Conservation (phyloP, 176 grass and related monocot species). For the Themeda triandra region DNA sequence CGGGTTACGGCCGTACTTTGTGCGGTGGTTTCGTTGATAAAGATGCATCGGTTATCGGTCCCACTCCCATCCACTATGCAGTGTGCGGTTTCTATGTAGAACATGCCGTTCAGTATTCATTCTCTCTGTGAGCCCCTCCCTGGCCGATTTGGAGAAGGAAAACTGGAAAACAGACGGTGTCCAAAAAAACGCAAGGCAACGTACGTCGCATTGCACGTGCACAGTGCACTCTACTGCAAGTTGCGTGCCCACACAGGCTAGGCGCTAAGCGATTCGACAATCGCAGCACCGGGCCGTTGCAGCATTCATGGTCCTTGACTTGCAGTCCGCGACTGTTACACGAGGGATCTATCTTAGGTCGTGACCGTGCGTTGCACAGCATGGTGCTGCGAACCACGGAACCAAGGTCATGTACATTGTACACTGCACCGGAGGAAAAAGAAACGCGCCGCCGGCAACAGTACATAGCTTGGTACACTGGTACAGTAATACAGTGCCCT, state of each 20-base stretch:
- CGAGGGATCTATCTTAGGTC: background rate
- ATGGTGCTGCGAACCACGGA: background rate
- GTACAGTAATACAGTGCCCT: too few species aligned
- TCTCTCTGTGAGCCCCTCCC: background rate
- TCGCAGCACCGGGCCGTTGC: background rate
- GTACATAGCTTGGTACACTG: too few species aligned
- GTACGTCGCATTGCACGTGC: background rate
- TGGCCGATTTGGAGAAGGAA: background rate
- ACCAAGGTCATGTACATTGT: background rate
- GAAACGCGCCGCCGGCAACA: background rate
- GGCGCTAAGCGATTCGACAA: background rate
- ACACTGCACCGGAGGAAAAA: background rate
- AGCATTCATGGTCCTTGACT: background rate
- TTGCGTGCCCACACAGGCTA: background rate
- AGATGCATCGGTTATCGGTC: background rate
- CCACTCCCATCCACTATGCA: background rate
- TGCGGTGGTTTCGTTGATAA: background rate
- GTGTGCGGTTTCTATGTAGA: background rate
- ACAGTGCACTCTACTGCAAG: background rate
- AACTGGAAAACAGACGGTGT: background rate
- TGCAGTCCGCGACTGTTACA: background rate
- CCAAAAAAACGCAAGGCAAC: background rate
- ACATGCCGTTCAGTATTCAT: too few species aligned
- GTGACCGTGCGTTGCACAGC: background rate
- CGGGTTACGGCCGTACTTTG: background rate